Percentiles rank a stretch among this genome's conserved stretches.
Conservation (phyloP, 352 stramenopile species). For the Phytophthora kernoviae region DNA sequence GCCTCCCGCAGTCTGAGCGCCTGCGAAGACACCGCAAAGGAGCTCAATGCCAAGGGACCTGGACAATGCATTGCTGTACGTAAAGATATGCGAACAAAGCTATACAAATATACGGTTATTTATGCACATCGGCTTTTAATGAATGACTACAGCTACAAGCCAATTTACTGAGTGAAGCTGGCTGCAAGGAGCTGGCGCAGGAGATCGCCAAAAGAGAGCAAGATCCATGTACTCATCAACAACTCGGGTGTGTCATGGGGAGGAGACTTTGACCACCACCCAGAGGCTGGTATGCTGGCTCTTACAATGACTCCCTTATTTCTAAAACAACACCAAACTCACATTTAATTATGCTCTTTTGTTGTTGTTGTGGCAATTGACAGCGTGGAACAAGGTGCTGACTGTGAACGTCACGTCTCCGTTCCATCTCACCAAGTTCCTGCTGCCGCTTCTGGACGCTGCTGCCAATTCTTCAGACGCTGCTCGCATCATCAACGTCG, state of each 20-base stretch:
- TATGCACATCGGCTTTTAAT: background rate
- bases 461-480: slow-evolving; percentile 47
- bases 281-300: slow-evolving; percentile 46
- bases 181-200: slow-evolving; percentile 52
- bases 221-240: slow-evolving; percentile 94
- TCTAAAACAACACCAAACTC: slow-evolving; percentile 82
- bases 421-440: slow-evolving; percentile 91
- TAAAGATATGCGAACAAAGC: background rate
- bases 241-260: slow-evolving; percentile 86
- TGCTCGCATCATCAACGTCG: slow-evolving; percentile 74
- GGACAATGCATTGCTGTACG: slow-evolving; percentile 68
- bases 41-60: slow-evolving; percentile 61
- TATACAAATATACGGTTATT: background rate
- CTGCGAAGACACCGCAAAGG: slow-evolving; percentile 75
- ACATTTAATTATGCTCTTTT: slow-evolving; percentile 91
- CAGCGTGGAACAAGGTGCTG: slow-evolving; percentile 94
- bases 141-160: slow-evolving; percentile 33
- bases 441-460: slow-evolving; percentile 88
- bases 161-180: slow-evolving; percentile 38
- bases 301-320: no score
- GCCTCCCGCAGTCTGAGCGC: slow-evolving; percentile 86
- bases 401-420: slow-evolving; percentile 94
- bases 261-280: slow-evolving; percentile 39
- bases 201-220: slow-evolving; percentile 80
- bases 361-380: slow-evolving; percentile 63